Percentiles rank a stretch among this genome's conserved stretches.
Conservation (phyloP, 768 basidiomycete species). For the Inosperma sp. region DNA sequence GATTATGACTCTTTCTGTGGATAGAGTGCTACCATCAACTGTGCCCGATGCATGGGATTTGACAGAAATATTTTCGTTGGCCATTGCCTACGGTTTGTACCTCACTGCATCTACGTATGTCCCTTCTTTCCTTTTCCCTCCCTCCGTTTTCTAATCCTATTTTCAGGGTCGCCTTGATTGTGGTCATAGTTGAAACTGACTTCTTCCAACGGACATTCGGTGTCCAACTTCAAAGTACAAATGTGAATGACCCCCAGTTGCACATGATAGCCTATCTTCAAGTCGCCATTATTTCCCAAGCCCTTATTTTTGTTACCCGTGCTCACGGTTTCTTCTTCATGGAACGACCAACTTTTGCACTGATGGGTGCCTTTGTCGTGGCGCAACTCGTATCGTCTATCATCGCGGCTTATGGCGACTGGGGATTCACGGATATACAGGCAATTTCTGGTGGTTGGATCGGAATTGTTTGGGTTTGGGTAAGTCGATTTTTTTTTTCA, state of each 20-base stretch:
- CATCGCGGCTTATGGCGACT: conserved; percentile 90
- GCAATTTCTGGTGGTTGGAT: conserved; percentile 90
- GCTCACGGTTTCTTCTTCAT: conserved; percentile 95
- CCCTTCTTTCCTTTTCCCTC: conserved; percentile 5
- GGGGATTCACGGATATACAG: conserved; percentile 86
- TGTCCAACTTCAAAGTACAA: conserved; percentile 48
- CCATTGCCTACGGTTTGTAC: conserved; percentile 93
- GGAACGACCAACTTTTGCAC: conserved; percentile 87
- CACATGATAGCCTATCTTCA: conserved; percentile 93
- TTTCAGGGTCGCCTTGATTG: conserved; percentile 66
- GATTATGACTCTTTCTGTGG: conserved; percentile 96
- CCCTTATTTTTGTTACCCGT: conserved; percentile 93
- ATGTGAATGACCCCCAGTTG: conserved; percentile 62
- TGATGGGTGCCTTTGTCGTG: conserved; percentile 84
- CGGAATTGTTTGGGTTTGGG: conserved; percentile 96
- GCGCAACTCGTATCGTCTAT: conserved; percentile 94
- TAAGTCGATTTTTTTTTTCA: conserved; percentile 35
- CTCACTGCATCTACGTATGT: conserved; percentile 86
- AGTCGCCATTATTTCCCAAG: conserved; percentile 98
- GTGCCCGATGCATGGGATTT: conserved; percentile 95
- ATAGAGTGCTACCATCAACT: conserved; percentile 89
- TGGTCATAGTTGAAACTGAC: conserved; percentile 78
- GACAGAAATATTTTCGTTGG: conserved; percentile 93
- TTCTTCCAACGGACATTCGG: conserved; percentile 90
- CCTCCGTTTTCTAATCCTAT: conserved; percentile 11